A percentile compares a stretch with the other conserved stretches of the same genome.
Evolutionary conservation across 768 basidiomycete genomes (phyloP).

Genomic region (Boletus speciosus): DNA sequence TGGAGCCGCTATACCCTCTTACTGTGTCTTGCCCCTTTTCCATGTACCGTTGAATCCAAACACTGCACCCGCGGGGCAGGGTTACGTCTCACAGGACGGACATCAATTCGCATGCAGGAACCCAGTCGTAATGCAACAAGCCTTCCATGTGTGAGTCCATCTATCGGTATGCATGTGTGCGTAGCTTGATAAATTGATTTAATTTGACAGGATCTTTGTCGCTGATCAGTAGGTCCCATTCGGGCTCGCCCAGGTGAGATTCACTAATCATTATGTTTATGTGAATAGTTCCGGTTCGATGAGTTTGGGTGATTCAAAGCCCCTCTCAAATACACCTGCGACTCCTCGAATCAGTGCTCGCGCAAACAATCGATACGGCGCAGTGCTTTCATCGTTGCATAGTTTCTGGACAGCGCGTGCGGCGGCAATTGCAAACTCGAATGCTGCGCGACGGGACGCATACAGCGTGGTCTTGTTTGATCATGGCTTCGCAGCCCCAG

Average conservation of each 20-base stretch:
- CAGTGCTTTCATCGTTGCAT: conserved; percentile 54
- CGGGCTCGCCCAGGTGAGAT: no score
- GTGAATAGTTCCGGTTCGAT: conserved; percentile 50
- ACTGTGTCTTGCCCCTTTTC: conserved; percentile 52
- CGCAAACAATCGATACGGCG: conserved; percentile 51
- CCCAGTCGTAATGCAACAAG: conserved; percentile 48
- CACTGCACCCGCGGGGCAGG: conserved; percentile 28
- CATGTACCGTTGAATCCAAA: conserved; percentile 38
- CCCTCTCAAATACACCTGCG: conserved; percentile 43
- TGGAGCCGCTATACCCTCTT: conserved; percentile 46
- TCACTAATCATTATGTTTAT: background rate
- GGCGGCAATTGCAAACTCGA: conserved; percentile 29
- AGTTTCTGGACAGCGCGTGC: conserved; percentile 55
- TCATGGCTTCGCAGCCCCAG: conserved; percentile 8
- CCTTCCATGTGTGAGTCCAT: conserved; percentile 56
- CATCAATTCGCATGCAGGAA: conserved; percentile 54
- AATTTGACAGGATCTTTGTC: conserved; percentile 45
- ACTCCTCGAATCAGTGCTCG: conserved; percentile 35
- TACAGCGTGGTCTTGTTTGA: conserved; percentile 55
- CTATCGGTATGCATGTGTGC: background rate
- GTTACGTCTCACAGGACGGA: conserved; percentile 55
- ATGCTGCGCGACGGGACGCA: conserved; percentile 43
- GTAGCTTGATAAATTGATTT: background rate
- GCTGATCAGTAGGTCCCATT: conserved; percentile 40
- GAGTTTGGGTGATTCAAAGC: conserved; percentile 37